Base-by-base conservation (phyloP, 352 stramenopile genomes). In the Globisporangium alternatum region DNA sequence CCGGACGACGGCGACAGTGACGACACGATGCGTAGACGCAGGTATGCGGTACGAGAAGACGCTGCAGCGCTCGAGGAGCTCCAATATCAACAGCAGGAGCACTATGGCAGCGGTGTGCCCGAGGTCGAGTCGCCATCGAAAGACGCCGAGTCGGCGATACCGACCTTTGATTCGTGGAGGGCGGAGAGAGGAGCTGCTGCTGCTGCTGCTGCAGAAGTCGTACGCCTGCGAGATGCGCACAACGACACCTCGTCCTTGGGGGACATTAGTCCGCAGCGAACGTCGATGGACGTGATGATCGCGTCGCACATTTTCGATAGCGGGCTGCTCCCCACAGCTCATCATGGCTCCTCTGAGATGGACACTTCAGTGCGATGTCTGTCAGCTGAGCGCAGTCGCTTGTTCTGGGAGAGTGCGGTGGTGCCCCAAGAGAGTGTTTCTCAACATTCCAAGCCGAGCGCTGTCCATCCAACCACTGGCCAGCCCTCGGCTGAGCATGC, bases 161-260 rank as follows among this genome's bases (percentile, higher is more conserved):
- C 59, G 37, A 71, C 70, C 6, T 74, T 64, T 33, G 70, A 77
- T 17, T 56, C 47, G 33, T 77, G 70, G 67, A 66, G 65, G 60
- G 61, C 60, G 2, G 62, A 62, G 35, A 37, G 55, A 39, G 48
- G 44, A 17, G 58, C 53, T 67, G 12, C 65, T 70, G n/a, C 49
- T 70, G n/a, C 49, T 44, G 10, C 44, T 21, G 28, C 28, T 12
- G 9, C 35, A 33, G 31, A 31, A 51, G 33, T 7, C 55, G 5
- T 30, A 21, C 60, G 43, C 9, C 7, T 19, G 17, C 35, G 44
- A 31, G 54, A 56, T 25, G 48, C 21, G 7, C 10, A 28, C 37
- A 9, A 25, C n/a, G 60, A 60, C n/a, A 48, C 30, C 45, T 62
- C 56, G 2, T 53, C 43, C 4, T 35, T 15, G 15, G 33, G 45